Base-by-base conservation (phyloP, 345 rosid species). In the Eucalyptus globulus region DNA sequence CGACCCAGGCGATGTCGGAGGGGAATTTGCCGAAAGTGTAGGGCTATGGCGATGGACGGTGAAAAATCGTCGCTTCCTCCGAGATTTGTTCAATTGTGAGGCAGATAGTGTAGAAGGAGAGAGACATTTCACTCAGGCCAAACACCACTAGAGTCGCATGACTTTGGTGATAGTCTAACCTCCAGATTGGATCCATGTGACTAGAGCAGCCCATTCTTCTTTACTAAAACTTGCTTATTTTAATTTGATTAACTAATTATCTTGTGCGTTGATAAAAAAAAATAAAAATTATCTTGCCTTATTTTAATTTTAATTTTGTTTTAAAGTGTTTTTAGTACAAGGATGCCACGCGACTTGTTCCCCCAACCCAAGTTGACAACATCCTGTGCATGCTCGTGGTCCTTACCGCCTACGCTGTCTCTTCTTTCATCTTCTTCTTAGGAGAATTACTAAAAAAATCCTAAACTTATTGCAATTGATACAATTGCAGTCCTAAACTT, bases 371-470 rank as follows among this genome's bases (percentile, higher is more conserved):
- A 5, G 12, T 9, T 24, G 6, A 65, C 5, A 4, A 31, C 21
- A 7, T 4, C 76, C 6, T 8, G 2, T 0, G 76, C 31, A 16
- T n/a, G 37, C 19, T 14, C 6, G 2, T 8, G 37, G 37, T 19
- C 34, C 76, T n/a, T n/a, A 5, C 21, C 11, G 5, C 37, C 76
- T 14, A 7, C 2, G 1, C 6, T 11, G 12, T 17, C 43, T 67
- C 43, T 67, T 31, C 11, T 65, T 65, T 19, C 56, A 7, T 53
- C 9, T 53, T 53, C 56, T 53, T 19, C 56, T 19, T 53, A 53
- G 24, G 22, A 53, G 4, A 53, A 19, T 53, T 53, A 19, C 2
- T 4, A 53, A 53, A 53, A 53, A 53, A 53, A 53, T 53, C 24
- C 0, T 53, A 19, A 3, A 53, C 0, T 17, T 19, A 53, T 53